Conservation (phyloP, 1,284 basidiomycete species). For the Phylloboletellus chloephorus region DNA sequence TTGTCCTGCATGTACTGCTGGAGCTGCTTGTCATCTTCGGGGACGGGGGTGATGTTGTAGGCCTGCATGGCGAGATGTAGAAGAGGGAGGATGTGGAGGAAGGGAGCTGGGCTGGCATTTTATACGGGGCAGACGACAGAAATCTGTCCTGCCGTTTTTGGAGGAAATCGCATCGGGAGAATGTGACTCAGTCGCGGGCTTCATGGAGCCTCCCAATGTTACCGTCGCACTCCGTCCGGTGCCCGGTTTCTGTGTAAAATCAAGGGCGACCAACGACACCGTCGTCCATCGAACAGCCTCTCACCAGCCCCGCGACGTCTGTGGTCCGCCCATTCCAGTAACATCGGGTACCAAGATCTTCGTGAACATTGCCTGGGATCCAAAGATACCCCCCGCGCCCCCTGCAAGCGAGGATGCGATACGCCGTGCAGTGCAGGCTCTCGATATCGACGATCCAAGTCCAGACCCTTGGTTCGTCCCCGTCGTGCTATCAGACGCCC, state of each 20-base stretch:
- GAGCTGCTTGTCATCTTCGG: slow-evolving; percentile 56
- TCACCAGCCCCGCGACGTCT: slow-evolving; percentile 5
- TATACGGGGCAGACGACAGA: slow-evolving; percentile 15
- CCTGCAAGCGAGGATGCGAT: slow-evolving; percentile 50
- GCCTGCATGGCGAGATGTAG: slow-evolving; percentile 12
- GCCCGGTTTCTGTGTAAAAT: slow-evolving; percentile 32
- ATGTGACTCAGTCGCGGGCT: slow-evolving; percentile 1
- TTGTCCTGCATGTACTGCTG: slow-evolving; percentile 70
- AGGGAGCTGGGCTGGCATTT: slow-evolving; percentile 17
- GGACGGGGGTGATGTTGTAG: slow-evolving; percentile 53
- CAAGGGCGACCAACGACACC: slow-evolving; percentile 17
- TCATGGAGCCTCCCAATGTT: slow-evolving; percentile 22
- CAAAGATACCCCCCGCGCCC: slow-evolving; percentile 61
- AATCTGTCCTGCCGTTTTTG: slow-evolving; percentile 8
- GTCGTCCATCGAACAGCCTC: slow-evolving; percentile 13
- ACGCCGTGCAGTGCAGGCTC: slow-evolving; percentile 49
- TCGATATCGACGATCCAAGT: slow-evolving; percentile 36
- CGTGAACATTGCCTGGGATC: slow-evolving; percentile 66
- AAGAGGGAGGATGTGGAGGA: neutral
- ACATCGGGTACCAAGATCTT: slow-evolving; percentile 58
- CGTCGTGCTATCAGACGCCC: slow-evolving; percentile 62
- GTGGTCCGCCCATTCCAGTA: too few relatives aligned
- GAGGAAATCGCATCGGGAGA: neutral
- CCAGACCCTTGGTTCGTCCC: slow-evolving; percentile 56
- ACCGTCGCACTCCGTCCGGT: slow-evolving; percentile 25